Percentiles rank a stretch among this genome's conserved stretches.
Evolutionary conservation across 495 filamentous ascomycete species (phyloP).

Genomic region (Aspergillus saccharolyticus): DNA sequence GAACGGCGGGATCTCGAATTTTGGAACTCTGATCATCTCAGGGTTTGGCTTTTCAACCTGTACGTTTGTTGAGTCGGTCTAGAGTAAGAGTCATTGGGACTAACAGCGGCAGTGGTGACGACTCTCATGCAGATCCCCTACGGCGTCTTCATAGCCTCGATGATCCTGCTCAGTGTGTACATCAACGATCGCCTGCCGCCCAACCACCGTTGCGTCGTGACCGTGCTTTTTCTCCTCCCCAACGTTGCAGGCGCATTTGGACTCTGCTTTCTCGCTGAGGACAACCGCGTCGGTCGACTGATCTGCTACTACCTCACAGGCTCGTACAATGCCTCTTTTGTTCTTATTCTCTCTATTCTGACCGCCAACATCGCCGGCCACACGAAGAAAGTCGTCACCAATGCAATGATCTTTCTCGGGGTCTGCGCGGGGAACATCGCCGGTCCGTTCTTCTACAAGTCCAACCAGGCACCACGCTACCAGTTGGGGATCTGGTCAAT

Average conservation of each 20-base stretch:
- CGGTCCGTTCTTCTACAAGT: constrained; percentile 54
- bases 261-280: constrained; percentile 36
- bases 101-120: constrained; percentile 22
- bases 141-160: constrained; percentile 45
- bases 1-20: constrained; percentile 50
- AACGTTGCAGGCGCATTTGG: constrained; percentile 48
- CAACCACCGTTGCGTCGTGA: constrained; percentile 46
- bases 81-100: not conserved
- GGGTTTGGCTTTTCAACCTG: constrained; percentile 51
- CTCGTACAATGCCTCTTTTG: constrained; percentile 55
- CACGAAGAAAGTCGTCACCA: constrained; percentile 54
- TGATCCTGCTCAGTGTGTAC: constrained; percentile 46
- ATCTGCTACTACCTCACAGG: constrained; percentile 50
- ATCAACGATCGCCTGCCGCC: constrained; percentile 44
- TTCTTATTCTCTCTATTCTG: constrained; percentile 49
- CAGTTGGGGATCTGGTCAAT: constrained; percentile 50
- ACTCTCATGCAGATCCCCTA: constrained; percentile 50
- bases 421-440: constrained; percentile 44
- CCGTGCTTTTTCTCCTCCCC: constrained; percentile 44
- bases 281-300: constrained; percentile 38
- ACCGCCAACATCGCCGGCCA: constrained; percentile 52
- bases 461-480: constrained; percentile 44
- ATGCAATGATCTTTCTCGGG: constrained; percentile 44
- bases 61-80: constrained; percentile 22
- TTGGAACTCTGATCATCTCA: constrained; percentile 53